Evolutionary conservation across 2,329 filamentous ascomycete genomes (phyloP).

Genomic region (Trichoderma polysporum): DNA sequence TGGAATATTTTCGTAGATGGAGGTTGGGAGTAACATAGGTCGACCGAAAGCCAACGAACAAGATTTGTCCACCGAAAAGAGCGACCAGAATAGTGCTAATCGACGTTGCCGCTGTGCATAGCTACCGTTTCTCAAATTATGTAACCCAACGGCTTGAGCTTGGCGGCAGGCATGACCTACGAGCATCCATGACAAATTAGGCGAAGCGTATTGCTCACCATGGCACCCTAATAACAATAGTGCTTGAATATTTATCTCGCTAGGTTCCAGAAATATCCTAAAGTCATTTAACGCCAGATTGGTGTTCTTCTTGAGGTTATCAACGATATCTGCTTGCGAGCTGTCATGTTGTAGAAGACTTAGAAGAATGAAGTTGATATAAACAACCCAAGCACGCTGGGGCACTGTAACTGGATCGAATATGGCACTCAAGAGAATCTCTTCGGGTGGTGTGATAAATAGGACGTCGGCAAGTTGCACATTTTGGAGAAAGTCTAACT

Average conservation of each 20-base stretch:
- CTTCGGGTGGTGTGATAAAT: neutral
- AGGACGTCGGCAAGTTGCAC: neutral
- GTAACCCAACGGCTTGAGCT: neutral
- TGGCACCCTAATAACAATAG: constrained; percentile 7
- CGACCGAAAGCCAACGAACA: constrained; percentile 17
- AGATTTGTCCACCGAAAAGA: constrained; percentile 17
- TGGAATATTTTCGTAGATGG: neutral
- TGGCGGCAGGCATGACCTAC: constrained; percentile 17
- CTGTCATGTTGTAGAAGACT: neutral
- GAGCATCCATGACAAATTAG: constrained; percentile 19
- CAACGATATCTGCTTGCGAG: neutral
- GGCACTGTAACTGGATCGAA: neutral
- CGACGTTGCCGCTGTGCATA: constrained; percentile 3
- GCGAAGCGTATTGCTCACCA: constrained; percentile 12
- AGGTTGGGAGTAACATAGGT: neutral
- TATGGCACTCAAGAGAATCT: neutral
- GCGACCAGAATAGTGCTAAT: constrained; percentile 13
- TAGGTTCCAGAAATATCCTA: constrained; percentile 14
- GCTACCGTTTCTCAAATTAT: neutral
- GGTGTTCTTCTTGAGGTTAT: constrained; percentile 4
- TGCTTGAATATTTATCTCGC: constrained; percentile 13
- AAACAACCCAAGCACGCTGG: neutral
- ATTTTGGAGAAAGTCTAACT: neutral
- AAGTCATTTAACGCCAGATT: constrained; percentile 6
- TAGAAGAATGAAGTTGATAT: neutral